These are phyloP conservation scores for Crithidia expoeki DNA, from an alignment of 208 protist genomes.

Conservation along the genomic window DNA sequence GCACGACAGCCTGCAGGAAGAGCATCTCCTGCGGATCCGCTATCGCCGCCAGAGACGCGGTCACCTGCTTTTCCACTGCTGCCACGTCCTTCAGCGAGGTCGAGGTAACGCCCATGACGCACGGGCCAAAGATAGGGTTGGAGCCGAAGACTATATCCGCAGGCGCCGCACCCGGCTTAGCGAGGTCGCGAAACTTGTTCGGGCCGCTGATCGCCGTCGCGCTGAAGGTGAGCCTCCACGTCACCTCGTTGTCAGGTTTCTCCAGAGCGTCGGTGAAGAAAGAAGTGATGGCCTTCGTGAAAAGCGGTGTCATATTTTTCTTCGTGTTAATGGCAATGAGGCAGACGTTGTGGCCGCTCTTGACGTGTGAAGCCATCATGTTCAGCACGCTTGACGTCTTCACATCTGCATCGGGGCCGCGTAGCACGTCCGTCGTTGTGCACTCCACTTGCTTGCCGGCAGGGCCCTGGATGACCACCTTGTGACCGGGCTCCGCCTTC, in stretches of 20 bases:
- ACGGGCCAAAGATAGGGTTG: slow-evolving; percentile 65
- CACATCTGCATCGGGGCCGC: slow-evolving; percentile 16
- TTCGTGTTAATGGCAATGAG: slow-evolving; percentile 27
- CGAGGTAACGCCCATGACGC: slow-evolving; percentile 48
- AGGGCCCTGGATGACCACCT: slow-evolving; percentile 28
- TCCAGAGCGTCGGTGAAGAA: slow-evolving; percentile 35
- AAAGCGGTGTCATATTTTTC: slow-evolving; percentile 21
- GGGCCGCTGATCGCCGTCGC: slow-evolving; percentile 40
- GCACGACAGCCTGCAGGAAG: slow-evolving; percentile 46
- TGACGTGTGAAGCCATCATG: slow-evolving; percentile 32
- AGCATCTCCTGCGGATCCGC: slow-evolving; percentile 39
- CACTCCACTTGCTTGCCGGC: slow-evolving; percentile 28
- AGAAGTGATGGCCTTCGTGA: slow-evolving; percentile 24
- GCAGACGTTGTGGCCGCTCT: slow-evolving; percentile 30
- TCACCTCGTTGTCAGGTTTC: slow-evolving; percentile 23
- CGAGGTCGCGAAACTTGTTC: slow-evolving; percentile 45
- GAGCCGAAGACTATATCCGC: slow-evolving; percentile 50
- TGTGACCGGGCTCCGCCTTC: slow-evolving; percentile 23
- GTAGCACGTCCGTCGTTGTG: slow-evolving; percentile 22
- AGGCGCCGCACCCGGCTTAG: slow-evolving; percentile 23
- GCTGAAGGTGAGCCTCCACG: slow-evolving; percentile 38
- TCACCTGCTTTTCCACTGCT: slow-evolving; percentile 36
- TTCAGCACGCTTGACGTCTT: slow-evolving; percentile 19
- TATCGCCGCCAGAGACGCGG: slow-evolving; percentile 26
- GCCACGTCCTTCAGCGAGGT: slow-evolving; percentile 21